Evolutionary conservation across 345 rosid species (phyloP).

Genomic region (Camelina sativa): DNA sequence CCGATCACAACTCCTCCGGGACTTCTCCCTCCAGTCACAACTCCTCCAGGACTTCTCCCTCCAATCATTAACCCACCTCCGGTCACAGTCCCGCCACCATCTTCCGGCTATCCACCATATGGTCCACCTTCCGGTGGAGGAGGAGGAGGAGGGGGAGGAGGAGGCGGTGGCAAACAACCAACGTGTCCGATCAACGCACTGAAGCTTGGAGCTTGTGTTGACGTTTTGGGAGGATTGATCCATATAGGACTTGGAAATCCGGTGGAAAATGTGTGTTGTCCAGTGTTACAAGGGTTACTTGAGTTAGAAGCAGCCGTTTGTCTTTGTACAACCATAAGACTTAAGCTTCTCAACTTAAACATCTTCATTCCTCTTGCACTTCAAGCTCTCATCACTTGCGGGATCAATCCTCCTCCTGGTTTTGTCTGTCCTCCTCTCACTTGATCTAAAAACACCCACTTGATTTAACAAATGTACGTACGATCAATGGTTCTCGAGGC

Average conservation of each 20-base stretch:
- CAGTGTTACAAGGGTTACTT: conserved; percentile 63
- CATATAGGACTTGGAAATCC: conserved; percentile 77
- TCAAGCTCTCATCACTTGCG: conserved; percentile 74
- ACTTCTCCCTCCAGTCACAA: conserved; percentile 43
- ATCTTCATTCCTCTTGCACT: conserved; percentile 76
- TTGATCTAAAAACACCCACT: conserved; percentile 14
- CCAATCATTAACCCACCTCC: conserved; percentile 54
- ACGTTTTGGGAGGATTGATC: conserved; percentile 68
- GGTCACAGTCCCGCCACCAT: conserved; percentile 52
- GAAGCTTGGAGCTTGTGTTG: conserved; percentile 74
- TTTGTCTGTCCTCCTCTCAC: conserved; percentile 65
- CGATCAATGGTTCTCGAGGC: conserved; percentile 20
- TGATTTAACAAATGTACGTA: conserved; percentile 12
- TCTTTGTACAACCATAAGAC: conserved; percentile 74
- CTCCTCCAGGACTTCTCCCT: conserved; percentile 46
- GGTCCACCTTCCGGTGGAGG: conserved; percentile 49
- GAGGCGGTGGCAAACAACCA: conserved; percentile 52
- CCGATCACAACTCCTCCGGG: conserved; percentile 38
- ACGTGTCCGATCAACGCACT: conserved; percentile 69
- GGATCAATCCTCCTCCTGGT: conserved; percentile 76
- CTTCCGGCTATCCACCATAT: conserved; percentile 56
- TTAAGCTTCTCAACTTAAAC: conserved; percentile 70
- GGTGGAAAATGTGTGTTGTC: conserved; percentile 73
- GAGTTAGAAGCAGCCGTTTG: conserved; percentile 80
- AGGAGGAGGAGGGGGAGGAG: conserved; percentile 41